Evolutionary conservation across 2,329 filamentous ascomycete genomes (phyloP).

Genomic region (Aspergillus brasiliensis): DNA sequence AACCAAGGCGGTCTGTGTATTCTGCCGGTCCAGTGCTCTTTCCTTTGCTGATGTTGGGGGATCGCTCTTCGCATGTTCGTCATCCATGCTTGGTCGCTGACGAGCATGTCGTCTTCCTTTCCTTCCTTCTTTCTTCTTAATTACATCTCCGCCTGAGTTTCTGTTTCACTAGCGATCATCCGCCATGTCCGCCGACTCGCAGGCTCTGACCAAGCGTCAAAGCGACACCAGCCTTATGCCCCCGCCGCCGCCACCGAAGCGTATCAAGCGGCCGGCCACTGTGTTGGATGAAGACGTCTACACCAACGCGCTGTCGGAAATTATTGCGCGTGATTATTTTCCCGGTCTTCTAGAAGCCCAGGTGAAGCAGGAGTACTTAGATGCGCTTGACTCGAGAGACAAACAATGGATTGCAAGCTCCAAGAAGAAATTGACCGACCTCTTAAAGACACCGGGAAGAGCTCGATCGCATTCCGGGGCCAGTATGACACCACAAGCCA

Average conservation of each 20-base stretch:
- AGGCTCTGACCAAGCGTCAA: slow-evolving; percentile 39
- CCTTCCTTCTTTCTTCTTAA: not conserved
- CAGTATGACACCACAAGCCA: slow-evolving; percentile 59
- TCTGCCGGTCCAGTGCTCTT: not conserved
- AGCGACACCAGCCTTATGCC: slow-evolving; percentile 71
- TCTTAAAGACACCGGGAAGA: slow-evolving; percentile 75
- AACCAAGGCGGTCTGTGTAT: not conserved
- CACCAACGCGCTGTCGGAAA: slow-evolving; percentile 84
- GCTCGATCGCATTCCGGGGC: slow-evolving; percentile 28
- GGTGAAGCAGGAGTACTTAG: slow-evolving; percentile 86
- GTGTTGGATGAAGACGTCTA: slow-evolving; percentile 94
- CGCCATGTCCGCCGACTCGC: slow-evolving; percentile 32
- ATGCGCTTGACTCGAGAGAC: slow-evolving; percentile 85
- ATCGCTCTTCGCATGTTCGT: not conserved
- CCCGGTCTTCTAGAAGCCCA: slow-evolving; percentile 84
- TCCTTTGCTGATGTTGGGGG: not conserved
- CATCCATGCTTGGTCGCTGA: not conserved
- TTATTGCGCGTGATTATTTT: slow-evolving; percentile 96
- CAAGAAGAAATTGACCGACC: slow-evolving; percentile 68
- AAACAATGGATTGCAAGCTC: slow-evolving; percentile 83
- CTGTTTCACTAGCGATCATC: not conserved
- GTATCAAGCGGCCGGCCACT: slow-evolving; percentile 85
- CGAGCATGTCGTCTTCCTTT: not conserved
- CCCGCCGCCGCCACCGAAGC: slow-evolving; percentile 79
- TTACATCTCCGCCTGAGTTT: not conserved